phyloP scores from a whole-genome alignment of 306 rosid genomes.

The Medicago ruthenica region DNA sequence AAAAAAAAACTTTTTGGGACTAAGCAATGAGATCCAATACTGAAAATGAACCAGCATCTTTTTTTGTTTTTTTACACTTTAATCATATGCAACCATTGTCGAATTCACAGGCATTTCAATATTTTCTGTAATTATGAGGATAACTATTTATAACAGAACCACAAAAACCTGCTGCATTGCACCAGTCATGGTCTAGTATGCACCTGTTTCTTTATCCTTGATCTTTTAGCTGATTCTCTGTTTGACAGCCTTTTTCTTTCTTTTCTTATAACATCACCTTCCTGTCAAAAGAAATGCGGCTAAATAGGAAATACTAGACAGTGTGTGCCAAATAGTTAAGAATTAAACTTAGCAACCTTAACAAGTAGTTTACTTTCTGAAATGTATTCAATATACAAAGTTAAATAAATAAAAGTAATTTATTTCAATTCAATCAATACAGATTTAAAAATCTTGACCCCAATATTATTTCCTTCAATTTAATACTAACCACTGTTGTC shows the following conservation, averaged over 20 bases:
- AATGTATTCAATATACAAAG: not conserved
- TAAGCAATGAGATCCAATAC: not conserved
- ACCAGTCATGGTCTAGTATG: conserved; percentile 12
- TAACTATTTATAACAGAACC: conserved; percentile 7
- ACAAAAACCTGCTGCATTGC: not conserved
- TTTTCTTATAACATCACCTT: conserved; percentile 48
- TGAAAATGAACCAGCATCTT: conserved; percentile 6
- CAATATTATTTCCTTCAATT: not conserved
- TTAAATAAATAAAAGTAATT: not conserved
- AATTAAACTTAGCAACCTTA: conserved; percentile 26
- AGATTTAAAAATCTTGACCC: not conserved
- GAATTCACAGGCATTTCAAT: not conserved
- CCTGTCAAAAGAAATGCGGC: conserved; percentile 52
- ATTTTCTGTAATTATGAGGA: conserved; percentile 31
- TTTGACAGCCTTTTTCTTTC: conserved; percentile 66
- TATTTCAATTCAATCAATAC: conserved; percentile 10
- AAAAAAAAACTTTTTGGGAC: not conserved
- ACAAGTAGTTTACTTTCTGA: conserved; percentile 17
- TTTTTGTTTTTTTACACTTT: not conserved
- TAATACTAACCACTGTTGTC: not conserved
- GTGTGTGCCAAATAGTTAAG: not conserved
- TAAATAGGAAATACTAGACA: conserved; percentile 26
- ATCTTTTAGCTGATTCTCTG: conserved; percentile 69
- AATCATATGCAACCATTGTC: conserved; percentile 3
- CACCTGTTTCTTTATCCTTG: conserved; percentile 66